Conservation (phyloP, 2,329 filamentous ascomycete species). For the Gnomoniopsis smithogilvyi region DNA sequence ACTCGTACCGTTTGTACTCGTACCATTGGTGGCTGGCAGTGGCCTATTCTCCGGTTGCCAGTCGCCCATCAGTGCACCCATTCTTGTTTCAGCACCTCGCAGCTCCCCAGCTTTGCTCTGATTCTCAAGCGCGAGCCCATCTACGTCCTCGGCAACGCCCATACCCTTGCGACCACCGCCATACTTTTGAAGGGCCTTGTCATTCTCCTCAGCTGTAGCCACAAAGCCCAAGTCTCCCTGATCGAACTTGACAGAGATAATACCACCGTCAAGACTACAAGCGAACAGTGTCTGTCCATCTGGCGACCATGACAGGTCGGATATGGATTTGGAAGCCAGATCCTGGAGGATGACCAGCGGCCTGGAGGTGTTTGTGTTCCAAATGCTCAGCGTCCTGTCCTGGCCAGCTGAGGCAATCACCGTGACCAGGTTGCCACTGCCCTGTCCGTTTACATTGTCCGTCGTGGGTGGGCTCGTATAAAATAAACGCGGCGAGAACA, state of each 20-base stretch:
- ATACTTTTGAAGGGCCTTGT: conserved; percentile 89
- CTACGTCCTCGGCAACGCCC: conserved; percentile 89
- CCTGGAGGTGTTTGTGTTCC: conserved; percentile 94
- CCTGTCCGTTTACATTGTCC: conserved; percentile 47
- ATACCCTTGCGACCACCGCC: conserved; percentile 83
- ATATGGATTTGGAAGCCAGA: conserved; percentile 85
- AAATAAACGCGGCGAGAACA: conserved; percentile 92
- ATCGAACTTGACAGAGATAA: conserved; percentile 78
- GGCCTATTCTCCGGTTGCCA: conserved; percentile 50
- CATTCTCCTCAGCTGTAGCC: conserved; percentile 81
- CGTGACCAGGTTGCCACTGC: conserved; percentile 62
- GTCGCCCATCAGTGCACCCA: conserved; percentile 98
- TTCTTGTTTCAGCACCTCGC: conserved; percentile 85
- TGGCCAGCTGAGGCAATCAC: conserved; percentile 96
- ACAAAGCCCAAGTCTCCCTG: conserved; percentile 87
- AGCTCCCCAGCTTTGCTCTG: conserved; percentile 89
- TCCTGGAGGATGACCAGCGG: conserved; percentile 90
- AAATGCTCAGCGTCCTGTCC: conserved; percentile 93
- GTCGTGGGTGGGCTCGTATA: conserved; percentile 62
- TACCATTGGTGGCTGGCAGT: conserved; percentile 46
- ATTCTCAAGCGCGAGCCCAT: conserved; percentile 83
- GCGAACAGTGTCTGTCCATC: conserved; percentile 85
- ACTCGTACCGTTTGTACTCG: conserved; percentile 40
- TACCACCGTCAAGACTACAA: conserved; percentile 84
- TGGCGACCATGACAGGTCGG: conserved; percentile 90